Percentiles rank a stretch among this genome's conserved stretches.
These are phyloP conservation scores for Phaffia rhodozyma DNA, from an alignment of 1,284 basidiomycete species.

Conservation along the genomic window DNA sequence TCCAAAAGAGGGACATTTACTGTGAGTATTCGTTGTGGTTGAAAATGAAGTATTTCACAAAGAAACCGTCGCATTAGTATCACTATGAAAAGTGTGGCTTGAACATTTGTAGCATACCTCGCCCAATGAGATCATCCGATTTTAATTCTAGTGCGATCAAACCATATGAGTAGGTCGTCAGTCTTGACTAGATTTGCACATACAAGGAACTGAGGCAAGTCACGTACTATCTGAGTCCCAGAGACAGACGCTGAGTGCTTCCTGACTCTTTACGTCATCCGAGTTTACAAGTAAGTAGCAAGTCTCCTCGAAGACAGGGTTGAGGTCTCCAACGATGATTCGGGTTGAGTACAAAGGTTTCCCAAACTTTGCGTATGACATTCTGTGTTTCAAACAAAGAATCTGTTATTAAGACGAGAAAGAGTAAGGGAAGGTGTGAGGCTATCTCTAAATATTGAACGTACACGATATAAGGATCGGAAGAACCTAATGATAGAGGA, in stretches of 20 bases:
- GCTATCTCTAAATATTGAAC: no score
- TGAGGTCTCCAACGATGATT: conserved; percentile 46
- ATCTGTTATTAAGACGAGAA: no score
- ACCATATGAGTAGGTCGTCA: no score
- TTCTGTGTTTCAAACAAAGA: no score
- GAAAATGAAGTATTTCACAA: neutral
- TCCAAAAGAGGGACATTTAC: conserved; percentile 51
- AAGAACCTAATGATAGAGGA: neutral
- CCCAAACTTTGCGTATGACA: conserved; percentile 31
- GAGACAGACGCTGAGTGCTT: conserved; percentile 14
- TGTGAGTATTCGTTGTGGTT: neutral
- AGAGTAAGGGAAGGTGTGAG: no score
- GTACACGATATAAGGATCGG: conserved; percentile 16
- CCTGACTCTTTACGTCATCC: conserved; percentile 18
- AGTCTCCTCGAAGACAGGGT: conserved; percentile 59
- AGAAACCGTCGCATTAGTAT: neutral
- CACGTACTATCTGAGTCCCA: neutral
- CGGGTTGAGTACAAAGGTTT: conserved; percentile 53
- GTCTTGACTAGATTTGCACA: no score
- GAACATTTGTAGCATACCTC: neutral
- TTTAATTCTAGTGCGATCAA: neutral
- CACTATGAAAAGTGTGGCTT: no score
- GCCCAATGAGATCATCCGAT: conserved; percentile 7
- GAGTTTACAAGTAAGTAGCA: conserved; percentile 47
- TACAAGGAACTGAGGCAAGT: neutral